Conservation (phyloP, 495 filamentous ascomycete species). For the Letharia lupina region DNA sequence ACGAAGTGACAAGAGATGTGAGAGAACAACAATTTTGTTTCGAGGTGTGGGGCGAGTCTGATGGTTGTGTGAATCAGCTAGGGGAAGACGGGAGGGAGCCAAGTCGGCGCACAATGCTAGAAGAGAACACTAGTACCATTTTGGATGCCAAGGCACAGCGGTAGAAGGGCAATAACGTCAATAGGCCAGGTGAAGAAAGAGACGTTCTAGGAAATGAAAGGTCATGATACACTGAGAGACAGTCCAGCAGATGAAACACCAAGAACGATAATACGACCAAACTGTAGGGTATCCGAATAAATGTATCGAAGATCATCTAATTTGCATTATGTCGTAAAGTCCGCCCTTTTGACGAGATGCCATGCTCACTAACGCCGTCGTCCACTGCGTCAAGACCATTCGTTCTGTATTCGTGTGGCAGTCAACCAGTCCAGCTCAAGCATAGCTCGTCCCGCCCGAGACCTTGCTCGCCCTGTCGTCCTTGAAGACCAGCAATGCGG, state of each 20-base stretch:
- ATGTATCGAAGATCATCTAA: not conserved
- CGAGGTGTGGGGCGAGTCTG: not conserved
- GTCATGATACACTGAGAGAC: not conserved
- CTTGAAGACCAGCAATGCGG: slow-evolving; percentile 15
- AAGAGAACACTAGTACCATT: not conserved
- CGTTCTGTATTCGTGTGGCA: not conserved
- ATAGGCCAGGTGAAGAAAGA: not conserved
- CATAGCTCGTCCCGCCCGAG: slow-evolving; percentile 14
- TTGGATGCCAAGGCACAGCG: not conserved
- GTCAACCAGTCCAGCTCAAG: slow-evolving; percentile 1
- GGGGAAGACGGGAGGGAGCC: not conserved
- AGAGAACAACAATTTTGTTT: not conserved
- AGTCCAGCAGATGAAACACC: not conserved
- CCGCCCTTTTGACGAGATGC: not conserved
- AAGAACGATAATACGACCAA: not conserved
- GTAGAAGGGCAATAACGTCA: not conserved
- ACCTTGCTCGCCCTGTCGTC: slow-evolving; percentile 17
- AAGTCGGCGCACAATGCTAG: not conserved
- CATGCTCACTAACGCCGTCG: not conserved
- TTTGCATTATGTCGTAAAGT: not conserved
- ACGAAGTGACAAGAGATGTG: too few species aligned
- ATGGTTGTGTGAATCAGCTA: not conserved
- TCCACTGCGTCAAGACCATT: not conserved
- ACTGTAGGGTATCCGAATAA: not conserved
- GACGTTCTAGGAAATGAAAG: not conserved